Base-by-base conservation (phyloP, 371 early-diverging fungal species). In the Entomophthora muscae region DNA sequence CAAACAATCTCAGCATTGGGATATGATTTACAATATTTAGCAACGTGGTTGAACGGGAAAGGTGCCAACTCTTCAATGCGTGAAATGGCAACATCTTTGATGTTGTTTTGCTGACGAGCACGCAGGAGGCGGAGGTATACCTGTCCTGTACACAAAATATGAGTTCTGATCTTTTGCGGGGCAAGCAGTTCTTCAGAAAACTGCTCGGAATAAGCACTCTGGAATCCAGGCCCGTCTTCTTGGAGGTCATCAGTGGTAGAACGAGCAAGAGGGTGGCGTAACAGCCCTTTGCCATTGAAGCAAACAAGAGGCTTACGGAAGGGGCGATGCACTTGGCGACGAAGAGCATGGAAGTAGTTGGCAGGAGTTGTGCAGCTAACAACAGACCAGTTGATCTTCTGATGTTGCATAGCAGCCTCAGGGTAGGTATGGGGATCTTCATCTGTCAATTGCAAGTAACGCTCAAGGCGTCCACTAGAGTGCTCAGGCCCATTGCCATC, bases 401-500 rank as follows among this genome's bases (percentile, higher is more conserved):
- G 31, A 10, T 61, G 31, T 2, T 61, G 32, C 57, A 56, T 51
- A 52, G 72, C 65, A 3, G 67, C 68, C 1, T 70, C 55, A 13
- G 76, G 73, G 55, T 75, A 71, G 32, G 80, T 78, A 66, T 86
- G 78, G 68, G 85, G 83, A 29, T 79, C 68, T 65, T 89, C 88
- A 33, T 59, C 23, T 53, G n/a, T 58, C 71, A 83, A 83, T 78
- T 96, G 98, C 68, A 97, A 75, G 77, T 92, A 98, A n/a, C 98
- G 79, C 73, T 98, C 98, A 1, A 94, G 75, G 30, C 93, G 80
- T 67, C 84, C 79, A 7, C 88, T 88, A 22, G 87, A 86, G 71
- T 98, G 98, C 74, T 98, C 98, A 13, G 98, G 95, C 0, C 98
- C 98, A 1, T 91, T 89, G 52, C 96, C 96, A 68, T 97, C 97